Base-by-base conservation (phyloP, 371 early-diverging fungal species). In the Massospora cicadina region DNA sequence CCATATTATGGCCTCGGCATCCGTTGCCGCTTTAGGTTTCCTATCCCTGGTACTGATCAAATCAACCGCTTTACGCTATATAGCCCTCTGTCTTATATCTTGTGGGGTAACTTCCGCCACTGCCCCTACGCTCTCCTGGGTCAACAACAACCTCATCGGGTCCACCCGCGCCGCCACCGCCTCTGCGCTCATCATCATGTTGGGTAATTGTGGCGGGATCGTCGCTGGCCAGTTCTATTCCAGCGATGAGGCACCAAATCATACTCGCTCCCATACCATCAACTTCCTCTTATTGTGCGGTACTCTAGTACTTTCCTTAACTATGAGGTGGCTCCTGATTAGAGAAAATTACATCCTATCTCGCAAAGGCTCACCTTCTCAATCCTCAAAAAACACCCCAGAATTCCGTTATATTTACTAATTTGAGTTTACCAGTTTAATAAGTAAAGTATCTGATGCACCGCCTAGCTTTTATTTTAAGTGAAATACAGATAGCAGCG, bases 141-240 rank as follows among this genome's bases (percentile, higher is more conserved):
- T 80, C 61, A 72, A 76, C 10, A 77, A 73, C 67, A 83, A 81
- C 29, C 74, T 80, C 33, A 78, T 79, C 65, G 82, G 81, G 0
- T 76, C 79, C 58, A 80, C 80, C 24, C 82, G 82, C 65, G 71
- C 81, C 28, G 79, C 75, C 61, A 77, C 77, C 17, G 80, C 78
- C 0, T 71, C 73, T 2, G 82, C 78, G 1, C 69, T 79, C 54
- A 54, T 63, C 28, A 27, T 63, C 27, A 21, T 27, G 2, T 63
- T 63, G 53, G 63, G 63, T 53, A 63, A 54, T 25, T 30, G 57
- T 2, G 68, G 65, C 31, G 82, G 80, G 31, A 74, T 77, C 32
- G 74, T 82, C 65, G 79, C 79, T 13, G 81, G 83, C n/a, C 85
- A 82, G 59, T 71, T 80, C 12, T 87, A 86, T 66, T 73, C 80